These are phyloP conservation scores for Chiua virens DNA, from an alignment of 768 basidiomycete genomes.

Conservation along the genomic window DNA sequence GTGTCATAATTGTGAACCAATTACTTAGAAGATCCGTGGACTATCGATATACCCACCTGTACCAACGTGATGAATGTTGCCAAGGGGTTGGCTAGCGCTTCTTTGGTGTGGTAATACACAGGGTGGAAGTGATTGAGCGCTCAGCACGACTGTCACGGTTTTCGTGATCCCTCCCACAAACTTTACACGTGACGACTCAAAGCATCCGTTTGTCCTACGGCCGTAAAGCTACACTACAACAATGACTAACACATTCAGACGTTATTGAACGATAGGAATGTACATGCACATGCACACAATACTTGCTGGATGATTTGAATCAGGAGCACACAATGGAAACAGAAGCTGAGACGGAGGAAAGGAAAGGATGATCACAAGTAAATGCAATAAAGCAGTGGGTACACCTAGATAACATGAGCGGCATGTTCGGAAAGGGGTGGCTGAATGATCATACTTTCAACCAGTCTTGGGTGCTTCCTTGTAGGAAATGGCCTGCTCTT, in stretches of 20 bases:
- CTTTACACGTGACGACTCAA: background rate
- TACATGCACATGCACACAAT: slow-evolving; percentile 26
- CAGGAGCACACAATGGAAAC: slow-evolving; percentile 7
- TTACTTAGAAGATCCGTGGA: background rate
- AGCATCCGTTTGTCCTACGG: slow-evolving; percentile 12
- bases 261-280: slow-evolving; percentile 26
- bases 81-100: slow-evolving; percentile 8
- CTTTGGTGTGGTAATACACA: background rate
- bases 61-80: background rate
- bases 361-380: slow-evolving; percentile 10
- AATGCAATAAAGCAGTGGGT: slow-evolving; percentile 11
- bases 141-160: background rate
- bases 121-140: background rate
- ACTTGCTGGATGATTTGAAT: slow-evolving; percentile 22
- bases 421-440: background rate
- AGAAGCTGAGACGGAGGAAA: slow-evolving; percentile 5
- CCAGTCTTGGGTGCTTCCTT: slow-evolving; percentile 83
- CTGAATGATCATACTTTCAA: slow-evolving; percentile 15
- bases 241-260: slow-evolving; percentile 28
- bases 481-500: slow-evolving; percentile 86
- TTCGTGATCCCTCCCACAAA: slow-evolving; percentile 7
- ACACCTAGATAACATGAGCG: background rate
- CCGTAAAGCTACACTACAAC: slow-evolving; percentile 25
- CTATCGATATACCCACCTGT: slow-evolving; percentile 10
- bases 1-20: background rate